Percentiles rank a stretch among this genome's conserved stretches.
Evolutionary conservation across 352 stramenopile species (phyloP).

Genomic region (Halophytophthora batemanensis): DNA sequence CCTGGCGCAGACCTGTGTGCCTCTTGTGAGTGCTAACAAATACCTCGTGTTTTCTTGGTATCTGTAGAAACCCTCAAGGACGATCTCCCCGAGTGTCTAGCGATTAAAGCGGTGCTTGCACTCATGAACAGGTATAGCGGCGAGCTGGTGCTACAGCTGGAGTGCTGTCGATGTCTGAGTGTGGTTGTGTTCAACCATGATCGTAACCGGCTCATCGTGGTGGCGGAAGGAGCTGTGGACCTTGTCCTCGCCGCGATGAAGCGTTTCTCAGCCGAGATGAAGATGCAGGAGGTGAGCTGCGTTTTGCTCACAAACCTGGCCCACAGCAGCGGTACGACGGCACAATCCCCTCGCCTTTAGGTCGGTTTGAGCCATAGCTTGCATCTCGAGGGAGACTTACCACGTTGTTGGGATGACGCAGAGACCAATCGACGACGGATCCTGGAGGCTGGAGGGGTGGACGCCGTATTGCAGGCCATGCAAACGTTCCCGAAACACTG

Average conservation of each 20-base stretch:
- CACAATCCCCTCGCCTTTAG: background rate
- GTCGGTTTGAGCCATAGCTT: background rate
- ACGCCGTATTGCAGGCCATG: conserved; percentile 83
- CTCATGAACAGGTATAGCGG: conserved; percentile 58
- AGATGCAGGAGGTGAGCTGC: conserved; percentile 73
- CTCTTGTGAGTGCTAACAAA: background rate
- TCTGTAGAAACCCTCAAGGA: conserved; percentile 59
- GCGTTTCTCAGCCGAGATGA: conserved; percentile 43
- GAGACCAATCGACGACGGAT: conserved; percentile 85
- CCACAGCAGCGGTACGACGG: conserved; percentile 63
- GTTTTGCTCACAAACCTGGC: conserved; percentile 85
- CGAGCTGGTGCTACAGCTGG: conserved; percentile 65
- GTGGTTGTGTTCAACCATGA: conserved; percentile 72
- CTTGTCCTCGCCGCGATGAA: conserved; percentile 61
- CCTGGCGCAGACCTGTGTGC: conserved; percentile 9
- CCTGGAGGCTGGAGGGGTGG: conserved; percentile 61
- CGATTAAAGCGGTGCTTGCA: conserved; percentile 50
- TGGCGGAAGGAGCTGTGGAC: conserved; percentile 65
- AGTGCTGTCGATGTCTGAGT: conserved; percentile 76
- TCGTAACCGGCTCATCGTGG: conserved; percentile 68
- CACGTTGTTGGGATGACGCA: conserved; percentile 13
- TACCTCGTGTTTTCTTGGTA: background rate
- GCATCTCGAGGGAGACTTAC: conserved; percentile 18
- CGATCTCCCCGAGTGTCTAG: conserved; percentile 67
- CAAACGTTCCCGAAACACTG: conserved; percentile 71